Evolutionary conservation across 129 eudicot species (phyloP), one percentile per base, ranked within the genome.

Genomic region (Flaveria bidentis): DNA sequence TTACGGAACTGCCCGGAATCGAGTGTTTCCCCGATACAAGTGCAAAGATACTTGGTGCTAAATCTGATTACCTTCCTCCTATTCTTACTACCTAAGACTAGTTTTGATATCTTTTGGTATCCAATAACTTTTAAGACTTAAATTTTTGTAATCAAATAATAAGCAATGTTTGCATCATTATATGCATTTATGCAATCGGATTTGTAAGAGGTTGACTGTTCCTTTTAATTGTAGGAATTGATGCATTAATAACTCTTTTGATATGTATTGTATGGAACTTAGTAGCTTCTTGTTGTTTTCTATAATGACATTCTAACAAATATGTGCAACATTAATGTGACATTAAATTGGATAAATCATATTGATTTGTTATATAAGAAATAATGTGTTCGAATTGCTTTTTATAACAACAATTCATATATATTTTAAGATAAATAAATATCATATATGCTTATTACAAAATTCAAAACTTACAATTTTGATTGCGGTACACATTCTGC

Each of bases 11-110:
- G 9, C 86, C 91, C 0, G 96, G 89, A 50, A 17, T 44, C n/a
- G 86, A 86, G 53, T 80, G 70, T 80, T 90, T 90, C 85, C 96
- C 96, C 0, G 96, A 90, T 69, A 90, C 93, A n/a, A 82, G 82
- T 69, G 96, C 96, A 8, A 82, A 84, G 5, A 69, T 90, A 58
- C 87, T 90, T 39, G 96, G 96, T 53, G 74, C 85, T 41, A 90
- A 88, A 84, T 84, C 89, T 9, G 96, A 90, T 77, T 78, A 71
- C 39, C 84, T 90, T 74, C 96, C 93, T 52, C 93, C 96, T 5
- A 90, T 87, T 36, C 91, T 90, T 67, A 90, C 96, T 1, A 88
- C 93, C 64, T 90, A 80, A 83, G 36, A 16, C 51, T 15, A 20
- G 28, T 15, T 14, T n/a, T 30, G 15, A 45, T 44, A 36, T 49